Evolutionary conservation across 148 eudicot species (phyloP), one percentile per base, ranked within the genome.

Genomic region (Cornus kousa): DNA sequence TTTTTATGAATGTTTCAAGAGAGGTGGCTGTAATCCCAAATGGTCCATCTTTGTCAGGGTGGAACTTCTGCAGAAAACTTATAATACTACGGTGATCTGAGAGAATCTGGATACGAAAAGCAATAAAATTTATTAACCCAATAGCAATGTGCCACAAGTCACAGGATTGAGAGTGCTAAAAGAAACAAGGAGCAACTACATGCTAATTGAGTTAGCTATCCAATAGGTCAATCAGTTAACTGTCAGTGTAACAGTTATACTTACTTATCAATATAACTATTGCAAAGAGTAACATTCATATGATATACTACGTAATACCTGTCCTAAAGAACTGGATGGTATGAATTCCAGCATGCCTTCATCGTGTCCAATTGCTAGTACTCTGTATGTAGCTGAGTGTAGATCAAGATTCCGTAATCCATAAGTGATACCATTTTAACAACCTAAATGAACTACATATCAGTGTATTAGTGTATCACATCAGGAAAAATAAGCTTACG

Each of bases 301-400:
- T 7, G n/a, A 72, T 72, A 64, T 0, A 23, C n/a, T n/a, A n/a
- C n/a, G n/a, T n/a, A n/a, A 50, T 85, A 96, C 99, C 97, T 93
- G 98, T 48, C 97, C 99, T 77, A 96, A 87, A 78, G 99, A 91
- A 82, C 91, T 91, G 33, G 99, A 96, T 79, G 99, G 98, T 78
- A 96, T 90, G 80, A 93, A 96, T 86, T 96, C 99, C 81, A 93
- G 35, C 99, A 96, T 93, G 86, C 99, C 99, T 85, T 96, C 99
- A 80, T 96, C 97, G 79, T 92, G 96, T 68, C 99, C 97, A 70
- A 97, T 96, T 71, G 99, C 99, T 73, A 96, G 87, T 33, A 96
- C 99, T 80, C 95, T 85, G 60, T 96, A 96, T n/a, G 99, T 97
- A 74, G 98, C 93, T 23, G 92, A 88, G 83, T 96, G 95, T 53